Evolutionary conservation across 2,329 filamentous ascomycete species (phyloP), one percentile per base, ranked within the genome.

Genomic region (Orbilia quercus): DNA sequence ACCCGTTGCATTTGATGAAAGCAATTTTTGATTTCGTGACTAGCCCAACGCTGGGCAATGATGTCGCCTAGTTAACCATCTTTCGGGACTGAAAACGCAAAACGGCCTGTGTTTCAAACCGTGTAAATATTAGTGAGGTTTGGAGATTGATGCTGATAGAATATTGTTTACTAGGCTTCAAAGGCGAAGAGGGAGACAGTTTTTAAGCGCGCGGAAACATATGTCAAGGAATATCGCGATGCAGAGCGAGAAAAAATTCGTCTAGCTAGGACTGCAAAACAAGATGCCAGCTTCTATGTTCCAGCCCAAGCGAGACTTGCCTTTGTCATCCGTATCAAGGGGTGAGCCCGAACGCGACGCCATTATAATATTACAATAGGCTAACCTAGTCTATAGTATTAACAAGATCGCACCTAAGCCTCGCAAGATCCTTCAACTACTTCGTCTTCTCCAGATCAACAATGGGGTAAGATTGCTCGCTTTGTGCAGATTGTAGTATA

Each of bases 361-460:
- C n/a, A 14, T 36, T 4, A 18, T 7, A 4, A 22, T 12, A 7
- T 6, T 4, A n/a, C 1, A 38, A 84, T 79, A 87, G 81, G 34
- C 63, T 31, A 48, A 40, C 14, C 1, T 25, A 7, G 1, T 42
- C 16, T n/a, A 50, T 76, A 90, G 94, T 96, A 98, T 99, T 92
- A 98, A 98, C 91, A 99, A 99, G 91, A 98, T 99, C 81, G 89
- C 96, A 82, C 95, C 95, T 80, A 98, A 99, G 91, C 96, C 96
- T 84, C 93, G 95, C 88, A 99, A 99, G 90, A 98, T 96, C 82
- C 89, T 99, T 80, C 95, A 99, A 86, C 91, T 99, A 75, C 93
- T 99, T 83, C 94, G 95, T 87, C 92, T 99, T 78, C 90, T 99
- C 81, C 95, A 99, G 88, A 99, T 99, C 91, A 99, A 99, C 91